These are phyloP conservation scores for Paecilomyces formosus DNA, from an alignment of 2,329 filamentous ascomycete genomes.

Conservation along the genomic window DNA sequence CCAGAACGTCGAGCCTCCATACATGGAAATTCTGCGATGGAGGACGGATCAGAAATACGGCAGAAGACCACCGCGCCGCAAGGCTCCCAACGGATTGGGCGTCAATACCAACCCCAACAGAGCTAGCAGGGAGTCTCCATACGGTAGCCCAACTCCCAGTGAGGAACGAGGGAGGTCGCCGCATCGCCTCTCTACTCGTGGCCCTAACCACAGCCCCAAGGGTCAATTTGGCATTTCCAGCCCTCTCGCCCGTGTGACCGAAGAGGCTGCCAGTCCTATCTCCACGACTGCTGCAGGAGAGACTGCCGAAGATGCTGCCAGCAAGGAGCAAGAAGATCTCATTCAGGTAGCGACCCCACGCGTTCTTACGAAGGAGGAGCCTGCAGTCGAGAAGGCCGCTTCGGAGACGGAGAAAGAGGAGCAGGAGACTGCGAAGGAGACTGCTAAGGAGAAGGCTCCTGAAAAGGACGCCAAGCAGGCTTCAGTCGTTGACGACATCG, in stretches of 20 bases:
- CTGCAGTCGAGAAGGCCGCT: slow-evolving; percentile 1
- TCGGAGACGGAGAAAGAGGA: slow-evolving; percentile 7
- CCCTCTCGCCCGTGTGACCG: slow-evolving; percentile 40
- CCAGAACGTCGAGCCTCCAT: slow-evolving; percentile 80
- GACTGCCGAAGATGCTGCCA: slow-evolving; percentile 22
- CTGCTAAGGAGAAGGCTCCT: slow-evolving; percentile 22
- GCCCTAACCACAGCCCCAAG: slow-evolving; percentile 37
- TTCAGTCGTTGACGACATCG: slow-evolving; percentile 22
- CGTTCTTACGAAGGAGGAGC: slow-evolving; percentile 8
- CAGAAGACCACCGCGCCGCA: slow-evolving; percentile 45
- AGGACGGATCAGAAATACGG: slow-evolving; percentile 93
- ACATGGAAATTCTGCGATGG: slow-evolving; percentile 93
- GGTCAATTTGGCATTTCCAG: slow-evolving; percentile 36
- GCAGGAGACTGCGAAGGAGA: slow-evolving; percentile 22
- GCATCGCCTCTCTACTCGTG: slow-evolving; percentile 38
- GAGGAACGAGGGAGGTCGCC: slow-evolving; percentile 44
- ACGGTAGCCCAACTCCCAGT: slow-evolving; percentile 37
- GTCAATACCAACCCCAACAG: slow-evolving; percentile 45
- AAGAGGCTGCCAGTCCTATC: slow-evolving; percentile 33
- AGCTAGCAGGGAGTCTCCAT: slow-evolving; percentile 47
- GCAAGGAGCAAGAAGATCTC: slow-evolving; percentile 29
- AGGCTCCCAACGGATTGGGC: slow-evolving; percentile 41
- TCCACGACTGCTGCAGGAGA: slow-evolving; percentile 24
- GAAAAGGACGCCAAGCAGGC: slow-evolving; percentile 20
- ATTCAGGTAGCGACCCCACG: slow-evolving; percentile 31